A percentile compares a stretch with the other conserved stretches of the same genome.
Conservation (phyloP, 192 early-diverging fungal species). For the Phycomyces blakesleeanus region DNA sequence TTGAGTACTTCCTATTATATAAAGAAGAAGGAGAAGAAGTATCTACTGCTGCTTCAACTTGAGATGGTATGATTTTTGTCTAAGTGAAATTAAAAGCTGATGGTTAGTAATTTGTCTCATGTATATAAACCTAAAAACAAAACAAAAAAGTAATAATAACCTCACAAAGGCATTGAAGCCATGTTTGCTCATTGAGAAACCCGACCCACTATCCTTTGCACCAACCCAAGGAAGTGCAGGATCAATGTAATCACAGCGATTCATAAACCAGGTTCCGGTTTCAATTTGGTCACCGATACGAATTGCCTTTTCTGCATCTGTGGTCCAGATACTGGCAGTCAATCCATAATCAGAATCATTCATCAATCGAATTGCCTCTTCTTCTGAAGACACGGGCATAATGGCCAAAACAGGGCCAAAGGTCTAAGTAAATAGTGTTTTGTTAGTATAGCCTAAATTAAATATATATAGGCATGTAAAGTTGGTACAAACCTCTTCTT, state of each 20-base stretch:
- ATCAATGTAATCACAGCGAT: constrained; percentile 81
- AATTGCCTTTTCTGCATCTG: constrained; percentile 53
- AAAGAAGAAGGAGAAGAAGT: too few species aligned
- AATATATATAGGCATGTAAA: neutral
- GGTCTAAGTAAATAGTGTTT: constrained; percentile 29
- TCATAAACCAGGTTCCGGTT: constrained; percentile 81
- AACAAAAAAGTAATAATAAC: too few species aligned
- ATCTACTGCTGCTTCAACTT: constrained; percentile 16
- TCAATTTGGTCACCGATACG: constrained; percentile 63
- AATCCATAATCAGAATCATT: constrained; percentile 79
- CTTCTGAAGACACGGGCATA: constrained; percentile 66
- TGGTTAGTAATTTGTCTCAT: neutral
- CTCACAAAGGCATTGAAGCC: constrained; percentile 73
- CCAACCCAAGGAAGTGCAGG: constrained; percentile 79
- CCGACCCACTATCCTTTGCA: constrained; percentile 69
- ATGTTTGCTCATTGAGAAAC: constrained; percentile 63
- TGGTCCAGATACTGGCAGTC: constrained; percentile 79
- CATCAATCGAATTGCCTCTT: constrained; percentile 74
- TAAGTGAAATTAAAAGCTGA: constrained; percentile 7
- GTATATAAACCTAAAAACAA: too few species aligned
- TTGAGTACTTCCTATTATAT: too few species aligned
- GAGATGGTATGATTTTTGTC: constrained; percentile 36
- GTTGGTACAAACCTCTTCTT: constrained; percentile 49
- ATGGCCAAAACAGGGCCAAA: constrained; percentile 83
- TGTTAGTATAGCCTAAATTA: neutral